Base-by-base conservation (phyloP, 768 basidiomycete species). In the Xerocomus spinulosus region DNA sequence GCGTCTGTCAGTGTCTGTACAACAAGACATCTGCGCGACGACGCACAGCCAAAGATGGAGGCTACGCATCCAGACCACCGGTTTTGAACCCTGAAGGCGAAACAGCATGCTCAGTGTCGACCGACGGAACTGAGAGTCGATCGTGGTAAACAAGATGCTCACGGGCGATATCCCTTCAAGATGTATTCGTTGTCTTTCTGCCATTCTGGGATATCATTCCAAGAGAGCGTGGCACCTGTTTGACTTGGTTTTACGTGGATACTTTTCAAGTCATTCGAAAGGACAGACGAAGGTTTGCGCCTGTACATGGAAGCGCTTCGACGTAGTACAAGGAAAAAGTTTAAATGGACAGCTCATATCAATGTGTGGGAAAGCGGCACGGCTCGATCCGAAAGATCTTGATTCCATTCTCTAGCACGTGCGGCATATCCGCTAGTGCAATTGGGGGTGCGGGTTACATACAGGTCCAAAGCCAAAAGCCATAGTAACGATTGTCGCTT, bases 101-200 rank as follows among this genome's bases (percentile, higher is more conserved):
- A 46, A 45, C 29, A 26, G 49, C 40, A 58, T 30, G 23, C 4
- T 25, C 28, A 21, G 29, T 24, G 28, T 37, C 20, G 25, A 29
- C 25, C 34, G 39, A 37, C 40, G 41, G 42, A 44, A 32, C 51
- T 51, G 50, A 5, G 37, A 42, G 41, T 44, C 23, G 50, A 44
- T 44, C 30, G 36, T 36, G 14, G 15, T 43, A 23, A 38, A 29
- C 37, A 33, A 18, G 26, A 52, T 48, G 45, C 71, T 57, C 58
- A 86, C 87, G 78, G 72, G 67, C 86, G 73, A 62, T 89, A 88
- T 2, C 87, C 87, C 29, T 66, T 67, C 48, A 82, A 32, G 50
- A 89, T 87, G 59, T 78, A 84, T 55, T 87, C 83, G 56, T 88
- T 89, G 65, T 88, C 82, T 53, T 69, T 75, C 64, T 81, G 80